These are phyloP conservation scores for Collybia mongolica DNA, from an alignment of 768 basidiomycete genomes.

Conservation along the genomic window DNA sequence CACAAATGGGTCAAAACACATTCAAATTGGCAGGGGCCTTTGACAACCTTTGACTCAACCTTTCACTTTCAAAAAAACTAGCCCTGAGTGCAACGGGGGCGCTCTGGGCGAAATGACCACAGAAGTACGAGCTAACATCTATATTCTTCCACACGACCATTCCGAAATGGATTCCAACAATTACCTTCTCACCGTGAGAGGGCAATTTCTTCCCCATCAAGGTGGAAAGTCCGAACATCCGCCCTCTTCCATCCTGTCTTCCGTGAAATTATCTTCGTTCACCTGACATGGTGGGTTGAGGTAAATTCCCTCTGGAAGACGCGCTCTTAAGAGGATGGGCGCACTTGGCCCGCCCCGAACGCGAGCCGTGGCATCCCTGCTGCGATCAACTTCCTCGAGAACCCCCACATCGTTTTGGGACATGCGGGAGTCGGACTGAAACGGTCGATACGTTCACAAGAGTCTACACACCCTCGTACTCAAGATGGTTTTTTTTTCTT, in stretches of 20 bases:
- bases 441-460: too few relatives aligned
- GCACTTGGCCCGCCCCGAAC: constrained; percentile 5
- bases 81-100: too few relatives aligned
- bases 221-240: too few relatives aligned
- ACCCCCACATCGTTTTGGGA: too few relatives aligned
- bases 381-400: background rate
- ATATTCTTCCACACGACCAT: too few relatives aligned
- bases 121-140: background rate
- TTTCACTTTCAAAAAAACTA: background rate
- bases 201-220: too few relatives aligned
- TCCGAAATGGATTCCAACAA: too few relatives aligned
- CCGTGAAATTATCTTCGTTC: background rate
- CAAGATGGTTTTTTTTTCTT: too few relatives aligned
- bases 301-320: background rate
- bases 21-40: background rate
- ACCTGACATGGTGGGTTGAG: background rate
- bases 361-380: constrained; percentile 6
- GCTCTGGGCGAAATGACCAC: background rate
- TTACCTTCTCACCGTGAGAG: too few relatives aligned
- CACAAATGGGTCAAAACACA: background rate
- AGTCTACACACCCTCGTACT: too few relatives aligned
- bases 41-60: background rate
- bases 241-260: too few relatives aligned
- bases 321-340: background rate
- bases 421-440: too few relatives aligned